phyloP scores from a whole-genome alignment of 1,284 basidiomycete species.

The Termitomyces sp. region DNA sequence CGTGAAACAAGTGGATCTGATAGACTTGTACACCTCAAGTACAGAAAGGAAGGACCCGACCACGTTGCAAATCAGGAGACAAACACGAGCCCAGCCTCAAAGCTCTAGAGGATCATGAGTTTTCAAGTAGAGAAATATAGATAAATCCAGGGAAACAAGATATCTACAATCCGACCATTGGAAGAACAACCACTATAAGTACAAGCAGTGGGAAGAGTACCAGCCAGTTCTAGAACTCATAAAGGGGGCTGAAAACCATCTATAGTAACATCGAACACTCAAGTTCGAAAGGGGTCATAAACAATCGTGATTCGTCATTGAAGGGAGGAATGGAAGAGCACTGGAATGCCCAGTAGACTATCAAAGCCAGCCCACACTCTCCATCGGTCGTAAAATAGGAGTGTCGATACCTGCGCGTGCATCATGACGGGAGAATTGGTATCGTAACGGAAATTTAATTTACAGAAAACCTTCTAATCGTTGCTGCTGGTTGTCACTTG shows the following conservation, averaged over 20 bases:
- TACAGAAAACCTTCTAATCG: conserved; percentile 16
- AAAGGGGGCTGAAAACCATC: neutral
- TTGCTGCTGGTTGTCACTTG: conserved; percentile 12
- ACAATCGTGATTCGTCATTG: conserved; percentile 3
- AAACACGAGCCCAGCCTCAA: neutral
- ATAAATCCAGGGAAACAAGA: neutral
- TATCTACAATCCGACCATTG: neutral
- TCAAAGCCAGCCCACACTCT: conserved; percentile 8
- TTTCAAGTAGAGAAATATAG: neutral
- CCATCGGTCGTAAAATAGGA: conserved; percentile 7
- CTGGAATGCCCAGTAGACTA: neutral
- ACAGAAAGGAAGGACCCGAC: neutral
- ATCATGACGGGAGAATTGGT: neutral
- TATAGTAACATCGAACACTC: conserved; percentile 2
- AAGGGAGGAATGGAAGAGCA: conserved; percentile 4
- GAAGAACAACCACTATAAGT: neutral
- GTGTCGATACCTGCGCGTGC: neutral
- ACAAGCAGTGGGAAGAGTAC: conserved; percentile 1
- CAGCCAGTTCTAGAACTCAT: conserved; percentile 1
- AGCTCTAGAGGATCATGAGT: neutral
- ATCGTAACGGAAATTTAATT: neutral
- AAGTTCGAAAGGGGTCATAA: neutral
- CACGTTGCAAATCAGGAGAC: neutral
- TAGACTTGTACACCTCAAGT: neutral
- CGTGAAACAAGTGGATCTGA: no score